phyloP scores from a whole-genome alignment of 805 yeast species.

The Tetrapisispora taiwanensis region DNA sequence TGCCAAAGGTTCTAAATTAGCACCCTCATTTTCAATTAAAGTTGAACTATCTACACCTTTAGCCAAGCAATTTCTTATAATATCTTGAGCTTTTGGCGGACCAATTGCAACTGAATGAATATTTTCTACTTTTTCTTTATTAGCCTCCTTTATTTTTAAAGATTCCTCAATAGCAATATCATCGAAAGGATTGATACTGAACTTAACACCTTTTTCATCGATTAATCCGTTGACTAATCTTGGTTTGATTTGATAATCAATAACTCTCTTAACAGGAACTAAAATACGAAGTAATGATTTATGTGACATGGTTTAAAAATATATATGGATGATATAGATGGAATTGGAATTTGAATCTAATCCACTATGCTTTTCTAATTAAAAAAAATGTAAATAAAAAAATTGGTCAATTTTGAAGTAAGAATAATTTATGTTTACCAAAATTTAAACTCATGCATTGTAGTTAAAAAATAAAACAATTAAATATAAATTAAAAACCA shows the following conservation, averaged over 20 bases:
- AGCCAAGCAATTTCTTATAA: conserved; percentile 81
- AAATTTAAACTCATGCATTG: no score
- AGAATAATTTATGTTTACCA: no score
- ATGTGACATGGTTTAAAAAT: not conserved
- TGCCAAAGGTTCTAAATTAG: conserved; percentile 64
- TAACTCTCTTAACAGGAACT: conserved; percentile 91
- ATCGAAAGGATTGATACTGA: conserved; percentile 91
- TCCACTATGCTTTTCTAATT: no score
- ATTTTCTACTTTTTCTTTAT: conserved; percentile 54
- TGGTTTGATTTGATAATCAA: conserved; percentile 90
- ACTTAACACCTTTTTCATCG: conserved; percentile 80
- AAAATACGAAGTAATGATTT: conserved; percentile 37
- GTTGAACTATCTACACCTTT: conserved; percentile 89
- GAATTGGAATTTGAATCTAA: no score
- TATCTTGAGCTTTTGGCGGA: conserved; percentile 75
- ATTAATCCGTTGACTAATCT: conserved; percentile 72
- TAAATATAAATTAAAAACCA: no score
- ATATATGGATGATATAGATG: no score
- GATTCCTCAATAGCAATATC: conserved; percentile 98
- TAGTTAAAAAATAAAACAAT: no score
- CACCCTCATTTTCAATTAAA: conserved; percentile 46
- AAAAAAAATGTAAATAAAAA: no score
- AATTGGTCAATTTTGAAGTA: no score
- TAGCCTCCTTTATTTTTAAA: conserved; percentile 54
- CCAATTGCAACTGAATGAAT: conserved; percentile 92